Evolutionary conservation across 352 stramenopile species (phyloP).

Genomic region (Phytophthora sansomeana): DNA sequence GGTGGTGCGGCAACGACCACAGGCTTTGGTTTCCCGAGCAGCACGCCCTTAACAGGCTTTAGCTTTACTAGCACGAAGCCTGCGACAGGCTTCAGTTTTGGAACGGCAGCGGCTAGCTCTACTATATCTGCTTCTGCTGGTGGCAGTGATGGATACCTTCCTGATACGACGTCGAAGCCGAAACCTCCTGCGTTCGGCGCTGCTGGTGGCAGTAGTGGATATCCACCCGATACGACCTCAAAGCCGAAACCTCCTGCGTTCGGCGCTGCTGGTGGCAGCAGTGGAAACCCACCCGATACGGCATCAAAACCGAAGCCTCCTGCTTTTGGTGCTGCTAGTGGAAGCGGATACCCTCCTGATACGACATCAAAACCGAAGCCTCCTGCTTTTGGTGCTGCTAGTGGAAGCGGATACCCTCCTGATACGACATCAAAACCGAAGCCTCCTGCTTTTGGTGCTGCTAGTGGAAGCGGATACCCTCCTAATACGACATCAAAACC

Average conservation of each 20-base stretch:
- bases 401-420: conserved; percentile 6
- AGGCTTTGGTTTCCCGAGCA: conserved; percentile 24
- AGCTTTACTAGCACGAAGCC: conserved; percentile 26
- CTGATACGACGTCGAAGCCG: conserved; percentile 9
- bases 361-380: conserved; percentile 13
- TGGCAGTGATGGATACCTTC: conserved; percentile 5
- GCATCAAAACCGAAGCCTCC: conserved; percentile 10
- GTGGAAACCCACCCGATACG: conserved; percentile 12
- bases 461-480: conserved; percentile 5
- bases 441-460: conserved; percentile 7
- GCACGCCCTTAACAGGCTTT: conserved; percentile 22
- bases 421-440: conserved; percentile 15
- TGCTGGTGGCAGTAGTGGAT: conserved; percentile 4
- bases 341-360: conserved; percentile 1
- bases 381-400: conserved; percentile 4
- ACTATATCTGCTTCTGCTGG: conserved; percentile 1
- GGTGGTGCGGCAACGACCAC: neutral
- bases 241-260: conserved; percentile 20
- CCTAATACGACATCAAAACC: conserved; percentile 13
- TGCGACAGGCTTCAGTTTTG: conserved; percentile 17
- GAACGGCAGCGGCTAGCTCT: conserved; percentile 6
- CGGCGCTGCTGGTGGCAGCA: neutral
- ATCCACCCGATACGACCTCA: conserved; percentile 20
- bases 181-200: conserved; percentile 14
- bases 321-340: neutral